These are phyloP conservation scores for Neofusicoccum laricinum DNA, from an alignment of 2,329 filamentous ascomycete genomes.

Conservation along the genomic window DNA sequence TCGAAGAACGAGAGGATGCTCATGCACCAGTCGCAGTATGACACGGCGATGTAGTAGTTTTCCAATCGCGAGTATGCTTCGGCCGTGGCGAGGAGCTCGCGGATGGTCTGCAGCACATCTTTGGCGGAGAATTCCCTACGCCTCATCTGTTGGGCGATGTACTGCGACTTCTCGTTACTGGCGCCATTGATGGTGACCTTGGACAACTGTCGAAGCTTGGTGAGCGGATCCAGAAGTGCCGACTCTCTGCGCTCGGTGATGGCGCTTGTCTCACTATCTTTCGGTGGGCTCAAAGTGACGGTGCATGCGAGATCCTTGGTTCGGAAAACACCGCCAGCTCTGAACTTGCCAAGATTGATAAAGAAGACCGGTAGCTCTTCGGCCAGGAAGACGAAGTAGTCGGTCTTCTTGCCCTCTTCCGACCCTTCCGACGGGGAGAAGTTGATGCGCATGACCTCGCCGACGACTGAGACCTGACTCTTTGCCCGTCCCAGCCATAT, in stretches of 20 bases:
- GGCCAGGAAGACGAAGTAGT: neutral
- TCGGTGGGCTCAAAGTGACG: neutral
- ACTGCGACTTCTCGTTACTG: neutral
- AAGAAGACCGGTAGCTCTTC: neutral
- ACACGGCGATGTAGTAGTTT: neutral
- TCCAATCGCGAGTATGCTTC: neutral
- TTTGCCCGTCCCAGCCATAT: slow-evolving; percentile 1
- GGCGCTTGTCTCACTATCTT: neutral
- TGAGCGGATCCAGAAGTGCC: neutral
- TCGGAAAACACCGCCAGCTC: neutral
- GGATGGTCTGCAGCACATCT: neutral
- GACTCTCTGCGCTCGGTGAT: neutral
- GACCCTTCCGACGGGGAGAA: neutral
- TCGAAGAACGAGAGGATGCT: neutral
- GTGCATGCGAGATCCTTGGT: neutral
- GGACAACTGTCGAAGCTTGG: neutral
- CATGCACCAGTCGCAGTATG: neutral
- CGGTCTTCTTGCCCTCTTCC: neutral
- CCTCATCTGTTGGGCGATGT: neutral
- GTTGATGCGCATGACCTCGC: neutral
- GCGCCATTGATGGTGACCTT: neutral
- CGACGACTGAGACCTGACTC: neutral
- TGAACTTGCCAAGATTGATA: slow-evolving; percentile 1
- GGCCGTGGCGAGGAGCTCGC: neutral
- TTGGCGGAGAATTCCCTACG: neutral